These are phyloP conservation scores for Neurospora cerealis DNA, from an alignment of 495 filamentous ascomycete genomes.

Conservation along the genomic window DNA sequence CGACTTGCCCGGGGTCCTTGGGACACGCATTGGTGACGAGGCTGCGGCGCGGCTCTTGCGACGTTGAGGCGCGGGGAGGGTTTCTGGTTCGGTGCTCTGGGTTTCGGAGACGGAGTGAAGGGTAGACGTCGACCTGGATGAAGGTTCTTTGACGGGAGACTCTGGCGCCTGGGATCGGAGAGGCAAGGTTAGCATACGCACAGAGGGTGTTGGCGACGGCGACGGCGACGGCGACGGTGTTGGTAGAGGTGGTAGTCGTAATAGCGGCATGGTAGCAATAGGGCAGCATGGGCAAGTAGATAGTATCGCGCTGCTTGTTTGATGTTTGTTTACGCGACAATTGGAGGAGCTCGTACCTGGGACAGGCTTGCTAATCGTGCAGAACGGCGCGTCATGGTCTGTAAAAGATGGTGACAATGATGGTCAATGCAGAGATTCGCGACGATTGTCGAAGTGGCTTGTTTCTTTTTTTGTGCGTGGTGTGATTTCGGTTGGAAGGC, in stretches of 20 bases:
- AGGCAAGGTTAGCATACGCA: slow-evolving; percentile 1
- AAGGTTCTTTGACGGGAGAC: slow-evolving; percentile 4
- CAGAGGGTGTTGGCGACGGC: slow-evolving; percentile 8
- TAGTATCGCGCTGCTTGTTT: not conserved
- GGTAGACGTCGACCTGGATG: slow-evolving; percentile 9
- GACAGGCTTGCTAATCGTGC: slow-evolving; percentile 36
- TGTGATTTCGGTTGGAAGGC: not conserved
- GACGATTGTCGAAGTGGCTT: not conserved
- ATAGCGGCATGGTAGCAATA: not conserved
- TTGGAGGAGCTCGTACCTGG: slow-evolving; percentile 24
- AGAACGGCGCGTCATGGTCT: slow-evolving; percentile 36
- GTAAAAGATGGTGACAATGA: not conserved
- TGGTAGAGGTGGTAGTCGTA: not conserved
- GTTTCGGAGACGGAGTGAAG: slow-evolving; percentile 35
- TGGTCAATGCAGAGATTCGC: not conserved
- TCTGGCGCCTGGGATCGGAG: slow-evolving; percentile 8
- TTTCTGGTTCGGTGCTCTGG: slow-evolving; percentile 20
- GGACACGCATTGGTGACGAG: slow-evolving; percentile 34
- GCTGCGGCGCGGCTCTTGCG: slow-evolving; percentile 8
- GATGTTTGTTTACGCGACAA: slow-evolving; percentile 5
- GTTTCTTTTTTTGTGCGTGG: not conserved
- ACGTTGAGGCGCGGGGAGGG: slow-evolving; percentile 18
- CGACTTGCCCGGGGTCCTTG: slow-evolving; percentile 31
- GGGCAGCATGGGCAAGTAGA: not conserved
- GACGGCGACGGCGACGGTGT: not conserved